Base-by-base conservation (phyloP, 176 grass and related monocot genomes). In the Lolium rigidum region DNA sequence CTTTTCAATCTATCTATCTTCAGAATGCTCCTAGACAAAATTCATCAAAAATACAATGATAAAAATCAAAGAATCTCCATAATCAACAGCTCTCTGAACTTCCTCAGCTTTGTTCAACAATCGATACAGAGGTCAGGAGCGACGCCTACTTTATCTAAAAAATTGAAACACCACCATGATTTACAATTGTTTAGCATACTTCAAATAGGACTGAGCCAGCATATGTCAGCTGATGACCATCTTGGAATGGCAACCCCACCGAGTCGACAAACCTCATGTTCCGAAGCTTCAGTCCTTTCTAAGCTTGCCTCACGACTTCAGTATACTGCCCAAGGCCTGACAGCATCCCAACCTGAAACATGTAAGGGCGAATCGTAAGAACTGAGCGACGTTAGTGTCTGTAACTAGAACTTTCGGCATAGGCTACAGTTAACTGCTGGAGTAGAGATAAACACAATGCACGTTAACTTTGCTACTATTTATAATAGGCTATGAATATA, bases 211-310 rank as follows among this genome's bases (percentile, higher is more conserved):
- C 26, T 28, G 26, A 28, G 26, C 26, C 26, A 28, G 26, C 26
- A 28, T 28, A 28, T 28, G 26, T 28, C 63, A 95, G 95, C 20
- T 95, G 88, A 77, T 95, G 91, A 4, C 94, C 95, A 0, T 68
- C 74, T 84, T 95, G 81, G 39, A 98, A 44, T 14, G 77, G 85
- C 75, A 98, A 74, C 5, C 95, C 95, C 84, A 83, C 74, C 0
- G 91, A 93, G 43, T 98, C 95, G 5, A 95, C 95, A 55, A 82
- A 95, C 51, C 77, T 86, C 24, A 98, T 89, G 16, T 95, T 93
- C 2, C 89, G 74, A 82, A 98, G 89, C 25, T 70, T 88, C 9
- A 95, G 54, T 14, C 74, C 89, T 75, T 87, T 92, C 79, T 95
- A 93, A 44, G 90, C 92, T 21, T 95, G 48, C 52, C 95, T 91